Conservation (phyloP, 495 filamentous ascomycete species). For the Penicillium psychrofluorescens region DNA sequence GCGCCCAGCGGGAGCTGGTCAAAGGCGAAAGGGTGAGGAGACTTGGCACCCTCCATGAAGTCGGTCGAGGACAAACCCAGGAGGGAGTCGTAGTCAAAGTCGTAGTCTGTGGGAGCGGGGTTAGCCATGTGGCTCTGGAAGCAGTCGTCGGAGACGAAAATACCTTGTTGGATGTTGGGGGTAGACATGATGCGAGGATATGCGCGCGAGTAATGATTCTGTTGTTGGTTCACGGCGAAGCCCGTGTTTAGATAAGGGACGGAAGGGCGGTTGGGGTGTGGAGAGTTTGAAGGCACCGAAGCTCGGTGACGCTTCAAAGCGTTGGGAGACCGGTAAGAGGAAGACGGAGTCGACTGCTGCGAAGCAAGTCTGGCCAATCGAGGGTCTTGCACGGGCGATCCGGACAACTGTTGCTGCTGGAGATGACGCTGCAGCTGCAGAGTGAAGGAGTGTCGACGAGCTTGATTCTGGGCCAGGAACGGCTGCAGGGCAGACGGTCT, state of each 20-base stretch:
- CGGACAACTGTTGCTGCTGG: constrained; percentile 13
- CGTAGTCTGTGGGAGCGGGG: constrained; percentile 5
- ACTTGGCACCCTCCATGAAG: constrained; percentile 23
- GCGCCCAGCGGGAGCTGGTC: constrained; percentile 6
- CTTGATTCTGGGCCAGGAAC: constrained; percentile 26
- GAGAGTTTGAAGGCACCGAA: constrained; percentile 30
- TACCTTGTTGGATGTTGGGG: constrained; percentile 27
- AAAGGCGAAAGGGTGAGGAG: constrained; percentile 10
- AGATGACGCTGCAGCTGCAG: constrained; percentile 32
- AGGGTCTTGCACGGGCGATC: too few relatives aligned
- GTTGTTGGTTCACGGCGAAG: constrained; percentile 22
- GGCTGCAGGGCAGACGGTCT: constrained; percentile 27
- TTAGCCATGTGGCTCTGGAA: constrained; percentile 1
- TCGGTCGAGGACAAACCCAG: constrained; percentile 26
- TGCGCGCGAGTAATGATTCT: constrained; percentile 10
- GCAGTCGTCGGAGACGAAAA: constrained; percentile 2
- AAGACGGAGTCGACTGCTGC: constrained; percentile 30
- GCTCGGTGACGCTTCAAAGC: constrained; percentile 29
- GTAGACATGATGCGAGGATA: constrained; percentile 36
- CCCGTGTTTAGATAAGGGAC: constrained; percentile 45
- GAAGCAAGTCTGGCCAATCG: not conserved
- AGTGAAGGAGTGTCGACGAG: constrained; percentile 27
- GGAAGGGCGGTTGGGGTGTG: constrained; percentile 38
- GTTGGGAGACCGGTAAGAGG: constrained; percentile 38
- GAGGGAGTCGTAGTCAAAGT: constrained; percentile 15